Base-by-base conservation (phyloP, 306 rosid genomes). In the peach (Prunus persica) region DNA sequence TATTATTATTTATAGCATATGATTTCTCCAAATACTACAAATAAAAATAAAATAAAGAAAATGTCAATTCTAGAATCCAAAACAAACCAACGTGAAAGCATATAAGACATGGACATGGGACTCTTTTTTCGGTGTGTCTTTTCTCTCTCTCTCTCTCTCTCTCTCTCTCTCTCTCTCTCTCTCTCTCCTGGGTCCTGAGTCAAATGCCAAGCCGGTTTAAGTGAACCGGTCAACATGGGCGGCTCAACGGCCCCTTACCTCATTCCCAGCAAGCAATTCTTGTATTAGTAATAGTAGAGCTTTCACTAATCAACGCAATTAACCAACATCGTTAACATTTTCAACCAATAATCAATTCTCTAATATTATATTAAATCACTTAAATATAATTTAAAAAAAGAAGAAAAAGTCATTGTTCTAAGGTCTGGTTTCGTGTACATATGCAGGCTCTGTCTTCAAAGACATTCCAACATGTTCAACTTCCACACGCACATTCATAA, bases 171-270 rank as follows among this genome's bases (percentile, higher is more conserved):
- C 3, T 2, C 16, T 28, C 43, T 58, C 65, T 24, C 4, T 58
- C 64, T 24, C 67, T 30, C 4, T 63, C 46, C 50, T 3, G 19
- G 6, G 54, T 13, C 65, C 34, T 18, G 61, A n/a, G 64, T 65
- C 72, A 65, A 65, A 22, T 19, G 12, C 55, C 13, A 11, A 9
- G 52, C 72, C 57, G 56, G 79, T 66, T 38, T 38, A 24, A 41
- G 0, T 45, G 27, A 54, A 52, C 73, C 79, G 66, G 73, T 76
- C 73, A 76, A 54, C 73, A 22, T 38, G 43, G 67, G 73, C 79
- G 66, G 79, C 79, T 66, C 79, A 34, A 34, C 14, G 45, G 45
- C 73, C 7, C 45, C 18, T 3, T 16, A 24, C 20, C 12, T 47
- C 30, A 52, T 13, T 45, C 54, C 56, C 34, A 7, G 67, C 20